Conservation (phyloP, 1,284 basidiomycete genomes). For the Apiotrichum siamense region DNA sequence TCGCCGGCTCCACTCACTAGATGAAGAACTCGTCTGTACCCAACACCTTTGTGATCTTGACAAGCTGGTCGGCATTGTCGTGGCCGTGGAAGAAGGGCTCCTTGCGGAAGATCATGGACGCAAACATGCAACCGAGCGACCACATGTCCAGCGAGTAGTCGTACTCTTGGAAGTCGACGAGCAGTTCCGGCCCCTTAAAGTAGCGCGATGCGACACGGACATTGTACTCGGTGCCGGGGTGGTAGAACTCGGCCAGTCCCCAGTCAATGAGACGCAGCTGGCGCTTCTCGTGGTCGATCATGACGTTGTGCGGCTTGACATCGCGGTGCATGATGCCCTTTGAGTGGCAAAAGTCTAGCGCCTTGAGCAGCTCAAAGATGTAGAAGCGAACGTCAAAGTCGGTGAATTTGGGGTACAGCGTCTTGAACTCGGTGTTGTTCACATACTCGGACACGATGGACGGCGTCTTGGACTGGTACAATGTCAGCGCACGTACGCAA, state of each 20-base stretch:
- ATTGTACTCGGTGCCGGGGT: constrained; percentile 96
- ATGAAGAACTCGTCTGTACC: constrained; percentile 92
- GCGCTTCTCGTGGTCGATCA: constrained; percentile 97
- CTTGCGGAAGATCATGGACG: constrained; percentile 99
- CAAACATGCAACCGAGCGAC: constrained; percentile 98
- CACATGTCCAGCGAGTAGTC: constrained; percentile 97
- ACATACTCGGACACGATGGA: constrained; percentile 98
- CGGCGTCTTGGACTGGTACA: constrained; percentile 83
- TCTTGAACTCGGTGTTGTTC: constrained; percentile 97
- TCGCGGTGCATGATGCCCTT: constrained; percentile 99
- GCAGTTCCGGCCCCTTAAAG: constrained; percentile 95
- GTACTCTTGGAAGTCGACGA: constrained; percentile 98
- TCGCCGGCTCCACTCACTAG: constrained; percentile 17
- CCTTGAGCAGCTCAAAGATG: constrained; percentile 95
- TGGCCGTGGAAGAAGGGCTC: constrained; percentile 99
- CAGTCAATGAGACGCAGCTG: constrained; percentile 97
- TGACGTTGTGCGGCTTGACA: constrained; percentile 98
- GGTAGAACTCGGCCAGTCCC: constrained; percentile 98
- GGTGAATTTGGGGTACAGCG: constrained; percentile 88
- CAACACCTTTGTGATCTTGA: constrained; percentile 96
- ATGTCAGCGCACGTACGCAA: constrained; percentile 27
- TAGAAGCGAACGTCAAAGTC: constrained; percentile 96
- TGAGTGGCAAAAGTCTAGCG: constrained; percentile 95
- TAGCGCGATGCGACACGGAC: constrained; percentile 95
- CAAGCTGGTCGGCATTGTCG: constrained; percentile 97